Conservation (phyloP, 2,329 filamentous ascomycete species). For the Pseudocercospora pini-densiflorae region DNA sequence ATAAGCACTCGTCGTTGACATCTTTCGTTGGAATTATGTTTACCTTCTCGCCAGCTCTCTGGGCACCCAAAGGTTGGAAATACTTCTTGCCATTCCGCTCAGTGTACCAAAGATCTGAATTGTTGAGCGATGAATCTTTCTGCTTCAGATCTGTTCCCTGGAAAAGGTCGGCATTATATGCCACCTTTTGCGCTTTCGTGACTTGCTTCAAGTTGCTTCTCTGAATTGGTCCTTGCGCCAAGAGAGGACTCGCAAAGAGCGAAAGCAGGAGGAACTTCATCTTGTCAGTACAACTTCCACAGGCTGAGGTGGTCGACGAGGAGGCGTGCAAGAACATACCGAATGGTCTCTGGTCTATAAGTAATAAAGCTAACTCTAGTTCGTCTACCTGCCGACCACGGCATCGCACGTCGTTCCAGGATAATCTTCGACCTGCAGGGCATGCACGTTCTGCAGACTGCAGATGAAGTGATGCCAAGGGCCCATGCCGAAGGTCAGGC, state of each 20-base stretch:
- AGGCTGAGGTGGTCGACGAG: background rate
- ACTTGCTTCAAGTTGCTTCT: slow-evolving; percentile 23
- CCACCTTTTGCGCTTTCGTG: slow-evolving; percentile 17
- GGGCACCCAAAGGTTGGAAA: slow-evolving; percentile 37
- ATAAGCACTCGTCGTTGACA: background rate
- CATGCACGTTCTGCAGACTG: background rate
- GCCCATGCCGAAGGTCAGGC: background rate
- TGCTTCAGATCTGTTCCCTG: slow-evolving; percentile 34
- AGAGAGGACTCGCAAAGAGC: slow-evolving; percentile 18
- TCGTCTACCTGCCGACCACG: background rate
- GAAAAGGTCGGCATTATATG: slow-evolving; percentile 35
- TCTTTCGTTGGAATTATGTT: background rate
- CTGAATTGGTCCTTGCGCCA: slow-evolving; percentile 17
- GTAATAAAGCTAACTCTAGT: background rate
- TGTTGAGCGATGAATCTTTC: slow-evolving; percentile 33
- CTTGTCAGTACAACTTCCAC: background rate
- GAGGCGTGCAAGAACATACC: background rate
- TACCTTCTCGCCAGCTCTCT: slow-evolving; percentile 56
- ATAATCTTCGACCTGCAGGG: background rate
- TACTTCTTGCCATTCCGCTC: slow-evolving; percentile 36
- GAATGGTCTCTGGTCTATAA: slow-evolving; percentile 3
- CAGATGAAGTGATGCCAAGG: slow-evolving; percentile 11
- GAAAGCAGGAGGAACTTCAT: slow-evolving; percentile 23
- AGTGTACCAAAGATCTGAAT: slow-evolving; percentile 38
- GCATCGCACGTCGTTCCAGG: background rate